Conservation (phyloP, 768 basidiomycete genomes). For the Phanerodontia chrysosporium region DNA sequence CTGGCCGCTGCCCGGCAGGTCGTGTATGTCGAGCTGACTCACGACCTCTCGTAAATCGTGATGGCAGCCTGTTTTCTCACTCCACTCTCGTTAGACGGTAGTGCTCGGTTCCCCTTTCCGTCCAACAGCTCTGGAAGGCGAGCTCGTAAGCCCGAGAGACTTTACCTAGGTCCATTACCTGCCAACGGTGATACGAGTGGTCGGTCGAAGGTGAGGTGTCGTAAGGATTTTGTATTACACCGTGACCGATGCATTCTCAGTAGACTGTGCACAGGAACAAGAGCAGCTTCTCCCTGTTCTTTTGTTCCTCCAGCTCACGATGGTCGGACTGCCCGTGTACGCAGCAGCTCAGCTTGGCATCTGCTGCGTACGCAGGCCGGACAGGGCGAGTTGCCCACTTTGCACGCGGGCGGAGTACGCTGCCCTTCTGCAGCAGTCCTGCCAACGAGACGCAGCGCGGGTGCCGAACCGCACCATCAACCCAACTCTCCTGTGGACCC, state of each 20-base stretch:
- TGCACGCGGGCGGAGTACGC: too few relatives aligned
- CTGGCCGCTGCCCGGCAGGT: neutral
- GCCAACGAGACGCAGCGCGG: too few relatives aligned
- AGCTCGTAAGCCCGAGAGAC: neutral
- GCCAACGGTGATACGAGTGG: neutral
- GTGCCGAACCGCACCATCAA: too few relatives aligned
- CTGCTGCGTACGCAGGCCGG: neutral
- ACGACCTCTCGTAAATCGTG: neutral
- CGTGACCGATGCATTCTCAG: neutral
- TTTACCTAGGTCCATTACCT: neutral
- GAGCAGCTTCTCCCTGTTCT: neutral
- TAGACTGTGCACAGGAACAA: neutral
- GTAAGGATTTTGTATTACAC: conserved; percentile 4
- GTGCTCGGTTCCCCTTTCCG: neutral
- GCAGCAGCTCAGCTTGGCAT: neutral
- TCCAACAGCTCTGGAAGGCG: neutral
- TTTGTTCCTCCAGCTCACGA: neutral
- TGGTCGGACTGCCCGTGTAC: neutral
- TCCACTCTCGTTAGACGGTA: too few relatives aligned
- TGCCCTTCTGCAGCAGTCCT: too few relatives aligned
- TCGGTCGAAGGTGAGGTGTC: neutral
- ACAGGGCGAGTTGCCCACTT: neutral
- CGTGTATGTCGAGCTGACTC: neutral
- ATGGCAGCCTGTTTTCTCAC: too few relatives aligned
- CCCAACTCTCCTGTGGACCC: too few relatives aligned